Conservation (phyloP, 1,139 yeast species). For the Scheffersomyces lignicola region DNA sequence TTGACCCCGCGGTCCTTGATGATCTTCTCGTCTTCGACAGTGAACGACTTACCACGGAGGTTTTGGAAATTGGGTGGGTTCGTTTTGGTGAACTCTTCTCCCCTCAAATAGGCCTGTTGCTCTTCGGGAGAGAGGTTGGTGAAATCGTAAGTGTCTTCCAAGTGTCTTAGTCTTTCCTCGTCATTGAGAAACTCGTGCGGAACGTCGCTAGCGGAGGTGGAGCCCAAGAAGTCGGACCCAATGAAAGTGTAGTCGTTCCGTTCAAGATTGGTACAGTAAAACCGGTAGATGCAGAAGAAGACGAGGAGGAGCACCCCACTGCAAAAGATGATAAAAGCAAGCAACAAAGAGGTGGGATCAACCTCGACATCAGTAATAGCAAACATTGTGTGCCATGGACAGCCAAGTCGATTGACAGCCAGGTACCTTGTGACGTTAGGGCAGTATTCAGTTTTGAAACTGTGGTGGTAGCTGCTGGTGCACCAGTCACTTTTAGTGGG, state of each 20-base stretch:
- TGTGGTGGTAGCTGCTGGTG: no score
- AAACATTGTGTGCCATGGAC: no score
- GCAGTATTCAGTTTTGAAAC: no score
- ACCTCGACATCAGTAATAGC: no score
- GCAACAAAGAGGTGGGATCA: conserved; percentile 15
- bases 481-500: no score
- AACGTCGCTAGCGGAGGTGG: conserved; percentile 19
- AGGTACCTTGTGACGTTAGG: no score
- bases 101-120: conserved; percentile 35
- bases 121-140: conserved; percentile 44
- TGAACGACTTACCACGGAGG: conserved; percentile 34
- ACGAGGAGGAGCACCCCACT: conserved; percentile 14
- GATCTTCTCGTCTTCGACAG: conserved; percentile 29
- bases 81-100: conserved; percentile 32
- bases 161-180: conserved; percentile 36
- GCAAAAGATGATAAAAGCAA: conserved; percentile 16
- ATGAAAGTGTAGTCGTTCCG: conserved; percentile 19
- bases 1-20: conserved; percentile 41
- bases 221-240: conserved; percentile 19
- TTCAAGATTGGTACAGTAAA: conserved; percentile 12
- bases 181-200: conserved; percentile 45
- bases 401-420: no score
- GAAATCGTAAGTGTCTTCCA: conserved; percentile 42
- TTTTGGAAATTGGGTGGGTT: conserved; percentile 35
- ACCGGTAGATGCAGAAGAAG: conserved; percentile 15